These are phyloP conservation scores for Besnoitia besnoiti DNA, from an alignment of 169 alveolate species.

Conservation along the genomic window DNA sequence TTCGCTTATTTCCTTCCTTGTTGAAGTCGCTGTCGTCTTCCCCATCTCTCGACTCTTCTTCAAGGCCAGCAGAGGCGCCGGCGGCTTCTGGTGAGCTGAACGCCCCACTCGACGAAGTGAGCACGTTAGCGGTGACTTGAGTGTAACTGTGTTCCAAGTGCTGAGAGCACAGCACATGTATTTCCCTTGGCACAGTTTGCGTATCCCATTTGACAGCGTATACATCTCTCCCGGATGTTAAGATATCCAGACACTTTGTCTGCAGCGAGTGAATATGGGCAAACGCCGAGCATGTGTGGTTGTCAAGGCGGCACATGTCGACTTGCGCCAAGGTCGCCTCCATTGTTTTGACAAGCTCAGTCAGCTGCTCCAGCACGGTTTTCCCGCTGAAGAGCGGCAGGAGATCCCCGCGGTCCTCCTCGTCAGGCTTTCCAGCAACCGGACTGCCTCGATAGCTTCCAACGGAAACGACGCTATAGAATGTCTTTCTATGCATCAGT, in stretches of 20 bases:
- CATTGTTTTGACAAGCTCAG: constrained; percentile 49
- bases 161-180: not conserved
- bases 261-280: constrained; percentile 29
- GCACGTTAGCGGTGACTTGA: too few relatives aligned
- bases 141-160: not conserved
- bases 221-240: constrained; percentile 49
- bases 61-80: not conserved
- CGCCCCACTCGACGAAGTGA: too few relatives aligned
- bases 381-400: constrained; percentile 42
- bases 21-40: not conserved
- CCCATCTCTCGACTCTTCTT: not conserved
- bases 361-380: constrained; percentile 63
- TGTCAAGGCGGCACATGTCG: constrained; percentile 1
- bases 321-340: constrained; percentile 43
- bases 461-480: constrained; percentile 39
- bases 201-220: constrained; percentile 56
- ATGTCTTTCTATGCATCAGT: constrained; percentile 47
- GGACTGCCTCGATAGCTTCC: not conserved
- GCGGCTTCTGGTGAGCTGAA: not conserved
- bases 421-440: not conserved
- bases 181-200: not conserved
- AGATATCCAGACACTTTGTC: constrained; percentile 41
- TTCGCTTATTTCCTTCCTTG: not conserved
- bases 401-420: not conserved
- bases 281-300: not conserved